A percentile compares a stretch with the other conserved stretches of the same genome.
These are phyloP conservation scores for Plasmodium sp. DNA, from an alignment of 169 alveolate species.

Conservation along the genomic window DNA sequence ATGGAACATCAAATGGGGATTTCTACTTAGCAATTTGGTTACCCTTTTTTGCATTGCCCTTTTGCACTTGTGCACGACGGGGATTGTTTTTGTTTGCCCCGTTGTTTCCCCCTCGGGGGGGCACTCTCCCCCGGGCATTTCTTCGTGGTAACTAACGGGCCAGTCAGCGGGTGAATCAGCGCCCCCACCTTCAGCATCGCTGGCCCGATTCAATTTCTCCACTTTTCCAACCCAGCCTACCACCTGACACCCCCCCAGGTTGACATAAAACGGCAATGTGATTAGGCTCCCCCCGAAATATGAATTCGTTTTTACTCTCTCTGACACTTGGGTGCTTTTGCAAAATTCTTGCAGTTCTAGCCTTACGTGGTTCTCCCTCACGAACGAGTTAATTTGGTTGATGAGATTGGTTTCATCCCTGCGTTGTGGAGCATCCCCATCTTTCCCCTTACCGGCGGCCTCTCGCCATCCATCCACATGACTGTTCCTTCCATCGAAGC, in stretches of 20 bases:
- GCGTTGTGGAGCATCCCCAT: not conserved
- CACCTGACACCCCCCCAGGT: not conserved
- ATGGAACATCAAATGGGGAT: slow-evolving; percentile 19
- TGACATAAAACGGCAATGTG: slow-evolving; percentile 45
- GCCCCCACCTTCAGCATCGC: not conserved
- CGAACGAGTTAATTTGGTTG: not conserved
- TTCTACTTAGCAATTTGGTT: not conserved
- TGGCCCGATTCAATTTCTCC: not conserved
- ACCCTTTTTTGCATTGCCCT: slow-evolving; percentile 5
- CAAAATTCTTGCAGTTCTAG: slow-evolving; percentile 50
- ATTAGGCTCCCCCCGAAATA: slow-evolving; percentile 43
- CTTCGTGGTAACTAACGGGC: not conserved
- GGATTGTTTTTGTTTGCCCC: not conserved
- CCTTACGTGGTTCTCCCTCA: slow-evolving; percentile 14
- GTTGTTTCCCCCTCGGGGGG: not conserved
- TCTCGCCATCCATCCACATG: not conserved
- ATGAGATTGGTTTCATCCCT: not conserved
- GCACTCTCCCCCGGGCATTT: not conserved
- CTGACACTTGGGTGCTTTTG: slow-evolving; percentile 11
- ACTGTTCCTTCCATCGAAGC: not conserved
- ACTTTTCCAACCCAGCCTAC: not conserved
- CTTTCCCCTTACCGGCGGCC: not conserved
- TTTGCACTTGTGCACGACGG: not conserved
- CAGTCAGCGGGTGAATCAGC: not conserved
- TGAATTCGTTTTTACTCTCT: not conserved